Conservation (phyloP, 75 land plant species). For the Cupressus sempervirens region DNA sequence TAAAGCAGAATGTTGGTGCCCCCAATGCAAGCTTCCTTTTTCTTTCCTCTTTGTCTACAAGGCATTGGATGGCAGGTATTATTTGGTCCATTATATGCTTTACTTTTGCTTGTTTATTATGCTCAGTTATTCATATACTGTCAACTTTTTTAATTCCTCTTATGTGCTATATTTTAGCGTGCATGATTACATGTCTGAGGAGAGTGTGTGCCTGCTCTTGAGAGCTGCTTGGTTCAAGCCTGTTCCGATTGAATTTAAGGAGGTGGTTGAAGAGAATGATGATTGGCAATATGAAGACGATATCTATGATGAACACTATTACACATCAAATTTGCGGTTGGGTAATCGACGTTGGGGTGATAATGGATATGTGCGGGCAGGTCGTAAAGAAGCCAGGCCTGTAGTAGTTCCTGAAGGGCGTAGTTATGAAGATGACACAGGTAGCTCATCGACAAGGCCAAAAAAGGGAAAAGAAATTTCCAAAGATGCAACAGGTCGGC, state of each 20-base stretch:
- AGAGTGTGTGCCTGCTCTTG: slow-evolving; percentile 87
- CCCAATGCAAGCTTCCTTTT: slow-evolving; percentile 93
- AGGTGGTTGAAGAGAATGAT: slow-evolving; percentile 41
- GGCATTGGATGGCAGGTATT: slow-evolving; percentile 88
- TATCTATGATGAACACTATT: slow-evolving; percentile 39
- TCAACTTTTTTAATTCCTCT: background rate
- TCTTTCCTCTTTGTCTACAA: slow-evolving; percentile 63
- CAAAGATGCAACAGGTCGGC: slow-evolving; percentile 22
- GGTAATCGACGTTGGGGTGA: slow-evolving; percentile 98
- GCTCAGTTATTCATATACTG: background rate
- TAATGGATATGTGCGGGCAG: slow-evolving; percentile 84
- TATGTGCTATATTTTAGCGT: slow-evolving; percentile 36
- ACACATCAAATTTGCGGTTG: slow-evolving; percentile 57
- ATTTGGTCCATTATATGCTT: slow-evolving; percentile 9
- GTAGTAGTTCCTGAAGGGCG: slow-evolving; percentile 30
- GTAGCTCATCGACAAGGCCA: slow-evolving; percentile 33
- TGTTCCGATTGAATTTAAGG: slow-evolving; percentile 28
- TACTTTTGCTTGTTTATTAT: background rate
- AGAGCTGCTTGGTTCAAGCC: slow-evolving; percentile 86
- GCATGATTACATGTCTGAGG: slow-evolving; percentile 83
- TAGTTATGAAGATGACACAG: slow-evolving; percentile 10
- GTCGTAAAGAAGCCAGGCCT: slow-evolving; percentile 86
- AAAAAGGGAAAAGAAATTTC: slow-evolving; percentile 20
- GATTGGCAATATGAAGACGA: slow-evolving; percentile 48
- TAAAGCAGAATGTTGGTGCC: slow-evolving; percentile 64